Conservation (phyloP, 192 early-diverging fungal species). For the Backusella parvicylindrica region DNA sequence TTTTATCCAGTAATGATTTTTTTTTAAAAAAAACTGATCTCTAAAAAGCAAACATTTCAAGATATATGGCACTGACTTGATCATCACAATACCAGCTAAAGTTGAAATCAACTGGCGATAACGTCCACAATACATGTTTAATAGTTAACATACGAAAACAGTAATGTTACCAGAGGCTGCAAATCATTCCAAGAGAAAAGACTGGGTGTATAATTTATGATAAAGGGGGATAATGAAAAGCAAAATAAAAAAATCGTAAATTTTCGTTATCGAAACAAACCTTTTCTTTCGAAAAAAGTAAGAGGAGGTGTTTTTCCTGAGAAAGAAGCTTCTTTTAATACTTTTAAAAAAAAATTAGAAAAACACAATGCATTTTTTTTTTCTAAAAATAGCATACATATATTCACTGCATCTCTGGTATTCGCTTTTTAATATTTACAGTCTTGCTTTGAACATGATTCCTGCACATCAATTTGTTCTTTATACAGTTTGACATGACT, state of each 20-base stretch:
- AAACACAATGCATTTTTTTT: neutral
- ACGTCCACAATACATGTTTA: no score
- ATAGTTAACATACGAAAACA: no score
- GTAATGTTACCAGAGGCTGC: no score
- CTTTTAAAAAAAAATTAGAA: no score
- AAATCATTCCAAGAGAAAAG: neutral
- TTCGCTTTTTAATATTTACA: neutral
- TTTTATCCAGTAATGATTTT: no score
- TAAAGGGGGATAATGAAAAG: no score
- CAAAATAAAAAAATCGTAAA: neutral
- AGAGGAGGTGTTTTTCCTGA: neutral
- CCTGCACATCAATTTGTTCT: neutral
- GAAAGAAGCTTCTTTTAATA: neutral
- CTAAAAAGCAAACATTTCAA: no score
- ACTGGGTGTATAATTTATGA: no score
- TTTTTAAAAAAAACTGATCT: no score
- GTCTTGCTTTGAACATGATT: neutral
- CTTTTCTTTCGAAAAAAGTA: neutral
- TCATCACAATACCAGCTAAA: no score
- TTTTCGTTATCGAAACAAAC: neutral
- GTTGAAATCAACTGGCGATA: no score
- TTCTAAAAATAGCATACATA: neutral
- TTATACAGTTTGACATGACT: neutral
- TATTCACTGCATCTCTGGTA: neutral
- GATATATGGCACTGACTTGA: no score